These are phyloP conservation scores for Blastobotrys attinorum DNA, from an alignment of 805 yeast species.

Conservation along the genomic window DNA sequence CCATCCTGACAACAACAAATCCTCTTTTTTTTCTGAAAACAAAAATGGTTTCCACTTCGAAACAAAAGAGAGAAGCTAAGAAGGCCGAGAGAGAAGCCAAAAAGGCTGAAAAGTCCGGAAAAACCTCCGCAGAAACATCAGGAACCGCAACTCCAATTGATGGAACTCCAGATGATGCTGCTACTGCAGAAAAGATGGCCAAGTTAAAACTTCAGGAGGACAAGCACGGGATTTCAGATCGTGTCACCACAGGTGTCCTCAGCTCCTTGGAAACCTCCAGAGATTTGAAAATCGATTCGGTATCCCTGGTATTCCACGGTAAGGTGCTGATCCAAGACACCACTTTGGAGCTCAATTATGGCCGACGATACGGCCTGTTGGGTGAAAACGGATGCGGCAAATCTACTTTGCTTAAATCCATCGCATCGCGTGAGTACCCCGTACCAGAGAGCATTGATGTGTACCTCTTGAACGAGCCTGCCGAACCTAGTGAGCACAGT, in stretches of 20 bases:
- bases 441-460: constrained; percentile 87
- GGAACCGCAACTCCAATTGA: constrained; percentile 32
- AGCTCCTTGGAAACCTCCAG: constrained; percentile 83
- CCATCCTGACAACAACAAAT: background rate
- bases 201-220: constrained; percentile 90
- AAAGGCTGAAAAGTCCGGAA: constrained; percentile 41
- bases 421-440: constrained; percentile 95
- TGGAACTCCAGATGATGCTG: constrained; percentile 34
- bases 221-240: constrained; percentile 87
- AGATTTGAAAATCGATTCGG: constrained; percentile 86
- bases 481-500: constrained; percentile 83
- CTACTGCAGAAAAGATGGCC: constrained; percentile 65
- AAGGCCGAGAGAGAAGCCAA: constrained; percentile 78
- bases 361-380: constrained; percentile 93
- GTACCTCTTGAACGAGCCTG: constrained; percentile 93
- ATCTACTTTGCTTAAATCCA: constrained; percentile 85
- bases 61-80: constrained; percentile 97
- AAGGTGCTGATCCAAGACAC: constrained; percentile 93
- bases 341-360: constrained; percentile 84
- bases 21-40: background rate
- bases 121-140: constrained; percentile 37
- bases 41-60: constrained; percentile 63
- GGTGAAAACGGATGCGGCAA: constrained; percentile 99
- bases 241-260: constrained; percentile 96
- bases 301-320: constrained; percentile 93